A percentile compares a stretch with the other conserved stretches of the same genome.
Evolutionary conservation across 1,139 yeast species (phyloP).

Genomic region (Hansenula anomala): DNA sequence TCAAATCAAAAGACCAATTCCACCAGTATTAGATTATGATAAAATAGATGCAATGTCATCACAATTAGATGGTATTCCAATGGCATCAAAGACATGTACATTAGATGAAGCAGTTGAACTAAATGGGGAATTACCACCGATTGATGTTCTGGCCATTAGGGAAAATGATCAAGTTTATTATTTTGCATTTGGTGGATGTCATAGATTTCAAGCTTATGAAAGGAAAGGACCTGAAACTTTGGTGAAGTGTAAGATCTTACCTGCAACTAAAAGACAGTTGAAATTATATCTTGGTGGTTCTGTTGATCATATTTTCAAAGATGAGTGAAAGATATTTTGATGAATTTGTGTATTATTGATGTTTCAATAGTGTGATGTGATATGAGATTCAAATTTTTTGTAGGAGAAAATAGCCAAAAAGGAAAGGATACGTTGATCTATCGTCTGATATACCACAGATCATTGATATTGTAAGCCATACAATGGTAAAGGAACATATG

Average conservation of each 20-base stretch:
- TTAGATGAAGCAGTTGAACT: constrained; percentile 37
- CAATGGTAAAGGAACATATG: no score
- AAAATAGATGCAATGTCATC: constrained; percentile 80
- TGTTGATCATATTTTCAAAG: constrained; percentile 49
- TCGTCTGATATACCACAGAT: no score
- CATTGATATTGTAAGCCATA: no score
- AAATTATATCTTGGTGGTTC: constrained; percentile 62
- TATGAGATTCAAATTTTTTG: no score
- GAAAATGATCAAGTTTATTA: constrained; percentile 57
- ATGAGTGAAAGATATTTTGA: constrained; percentile 8
- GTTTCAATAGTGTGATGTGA: no score
- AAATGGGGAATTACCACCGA: constrained; percentile 64
- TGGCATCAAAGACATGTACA: constrained; percentile 59
- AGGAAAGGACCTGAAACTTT: constrained; percentile 35
- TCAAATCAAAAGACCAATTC: constrained; percentile 71
- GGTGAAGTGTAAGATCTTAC: constrained; percentile 62
- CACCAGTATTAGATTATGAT: constrained; percentile 69
- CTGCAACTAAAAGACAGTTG: constrained; percentile 62
- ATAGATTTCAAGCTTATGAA: constrained; percentile 76
- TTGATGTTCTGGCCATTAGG: constrained; percentile 66
- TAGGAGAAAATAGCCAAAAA: no score
- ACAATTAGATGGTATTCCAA: constrained; percentile 60
- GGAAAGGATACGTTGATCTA: no score
- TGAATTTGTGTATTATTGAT: no score
- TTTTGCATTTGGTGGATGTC: constrained; percentile 87